Percentiles rank a stretch among this genome's conserved stretches.
These are phyloP conservation scores for Sporothrix dimorphospora DNA, from an alignment of 2,329 filamentous ascomycete genomes.

Conservation along the genomic window DNA sequence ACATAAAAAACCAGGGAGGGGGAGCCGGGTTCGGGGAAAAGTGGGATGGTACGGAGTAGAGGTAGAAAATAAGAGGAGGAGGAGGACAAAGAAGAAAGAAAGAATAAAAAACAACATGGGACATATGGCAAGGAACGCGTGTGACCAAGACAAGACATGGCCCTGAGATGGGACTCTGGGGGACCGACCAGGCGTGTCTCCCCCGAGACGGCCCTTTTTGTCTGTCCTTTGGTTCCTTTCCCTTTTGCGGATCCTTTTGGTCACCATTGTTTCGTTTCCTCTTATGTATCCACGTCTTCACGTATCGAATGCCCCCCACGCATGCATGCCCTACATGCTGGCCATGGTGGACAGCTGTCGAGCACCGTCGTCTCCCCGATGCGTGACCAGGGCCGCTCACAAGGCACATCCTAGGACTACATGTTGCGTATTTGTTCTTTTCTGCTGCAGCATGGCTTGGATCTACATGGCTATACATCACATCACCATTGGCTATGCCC, in stretches of 20 bases:
- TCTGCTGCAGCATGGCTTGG: background rate
- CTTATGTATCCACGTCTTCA: background rate
- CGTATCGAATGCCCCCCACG: background rate
- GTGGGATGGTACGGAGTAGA: background rate
- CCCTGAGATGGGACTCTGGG: background rate
- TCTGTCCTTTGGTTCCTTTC: background rate
- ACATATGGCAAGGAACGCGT: too few species aligned
- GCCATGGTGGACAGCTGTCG: background rate
- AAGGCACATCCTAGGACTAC: background rate
- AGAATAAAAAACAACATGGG: too few species aligned
- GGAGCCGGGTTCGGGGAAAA: background rate
- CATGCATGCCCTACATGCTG: background rate
- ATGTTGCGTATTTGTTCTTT: background rate
- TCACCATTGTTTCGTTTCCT: background rate
- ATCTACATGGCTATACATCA: background rate
- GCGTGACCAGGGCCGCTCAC: background rate
- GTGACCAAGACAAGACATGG: background rate
- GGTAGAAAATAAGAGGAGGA: background rate
- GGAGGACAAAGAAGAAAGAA: background rate
- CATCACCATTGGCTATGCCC: background rate
- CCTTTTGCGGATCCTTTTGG: background rate
- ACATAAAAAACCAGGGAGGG: background rate
- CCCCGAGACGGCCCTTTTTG: constrained; percentile 18
- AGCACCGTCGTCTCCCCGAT: background rate
- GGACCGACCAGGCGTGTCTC: background rate